A percentile compares a stretch with the other conserved stretches of the same genome.
phyloP scores from a whole-genome alignment of 768 basidiomycete genomes.

The Hygrocybe punicea region DNA sequence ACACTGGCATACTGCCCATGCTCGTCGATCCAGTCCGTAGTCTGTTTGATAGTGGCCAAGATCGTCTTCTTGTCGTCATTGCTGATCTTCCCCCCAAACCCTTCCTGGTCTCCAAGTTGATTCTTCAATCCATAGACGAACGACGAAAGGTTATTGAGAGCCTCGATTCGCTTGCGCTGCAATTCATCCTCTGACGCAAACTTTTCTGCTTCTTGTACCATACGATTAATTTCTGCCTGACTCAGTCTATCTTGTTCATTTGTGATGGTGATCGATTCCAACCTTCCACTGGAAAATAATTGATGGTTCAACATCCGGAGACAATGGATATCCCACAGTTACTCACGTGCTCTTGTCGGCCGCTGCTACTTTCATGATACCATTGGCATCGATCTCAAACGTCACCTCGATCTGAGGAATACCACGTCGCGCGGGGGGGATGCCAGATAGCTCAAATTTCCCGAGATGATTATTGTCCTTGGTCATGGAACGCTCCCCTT shows the following conservation, averaged over 20 bases:
- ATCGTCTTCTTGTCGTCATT: slow-evolving; percentile 84
- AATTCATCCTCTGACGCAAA: slow-evolving; percentile 78
- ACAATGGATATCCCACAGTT: not conserved
- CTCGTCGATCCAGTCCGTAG: slow-evolving; percentile 89
- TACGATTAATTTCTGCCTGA: slow-evolving; percentile 90
- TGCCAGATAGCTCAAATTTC: slow-evolving; percentile 90
- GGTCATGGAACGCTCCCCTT: slow-evolving; percentile 95
- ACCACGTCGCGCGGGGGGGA: slow-evolving; percentile 94
- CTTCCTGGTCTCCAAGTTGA: slow-evolving; percentile 82
- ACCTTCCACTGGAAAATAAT: slow-evolving; percentile 60
- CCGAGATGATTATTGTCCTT: slow-evolving; percentile 99
- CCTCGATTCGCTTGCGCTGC: slow-evolving; percentile 78
- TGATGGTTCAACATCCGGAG: not conserved
- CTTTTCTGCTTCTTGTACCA: slow-evolving; percentile 92
- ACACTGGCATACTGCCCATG: slow-evolving; percentile 70
- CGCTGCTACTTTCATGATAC: slow-evolving; percentile 92
- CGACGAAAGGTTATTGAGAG: slow-evolving; percentile 76
- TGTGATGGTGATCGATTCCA: slow-evolving; percentile 87
- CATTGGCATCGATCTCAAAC: slow-evolving; percentile 93
- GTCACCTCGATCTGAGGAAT: slow-evolving; percentile 97
- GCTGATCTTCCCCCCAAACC: slow-evolving; percentile 83
- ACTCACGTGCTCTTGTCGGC: slow-evolving; percentile 91
- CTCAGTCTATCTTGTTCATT: slow-evolving; percentile 93
- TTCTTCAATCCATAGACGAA: slow-evolving; percentile 85
- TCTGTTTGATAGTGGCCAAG: slow-evolving; percentile 77